A percentile compares a stretch with the other conserved stretches of the same genome.
Conservation (phyloP, 2,329 filamentous ascomycete species). For the Nemania sp. region DNA sequence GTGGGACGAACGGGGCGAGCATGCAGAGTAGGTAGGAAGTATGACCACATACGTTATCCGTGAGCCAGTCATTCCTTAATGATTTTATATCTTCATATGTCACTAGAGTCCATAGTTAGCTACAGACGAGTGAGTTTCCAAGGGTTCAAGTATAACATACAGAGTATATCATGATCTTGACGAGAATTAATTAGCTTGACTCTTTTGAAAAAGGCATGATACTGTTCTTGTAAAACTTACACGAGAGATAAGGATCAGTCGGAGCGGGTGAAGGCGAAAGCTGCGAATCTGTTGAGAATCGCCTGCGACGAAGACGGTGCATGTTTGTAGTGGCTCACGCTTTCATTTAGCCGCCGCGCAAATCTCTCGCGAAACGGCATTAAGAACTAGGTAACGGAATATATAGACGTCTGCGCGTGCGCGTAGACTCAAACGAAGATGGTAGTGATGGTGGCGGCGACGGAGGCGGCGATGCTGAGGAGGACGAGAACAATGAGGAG, state of each 20-base stretch:
- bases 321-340: constrained; percentile 47
- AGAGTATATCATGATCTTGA: constrained; percentile 54
- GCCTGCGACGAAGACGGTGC: constrained; percentile 37
- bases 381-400: constrained; percentile 22
- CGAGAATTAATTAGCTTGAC: constrained; percentile 37
- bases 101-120: constrained; percentile 64
- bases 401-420: background rate
- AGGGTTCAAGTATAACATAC: constrained; percentile 45
- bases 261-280: constrained; percentile 53
- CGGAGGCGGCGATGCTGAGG: no score
- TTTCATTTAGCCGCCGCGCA: constrained; percentile 50
- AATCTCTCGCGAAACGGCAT: constrained; percentile 52
- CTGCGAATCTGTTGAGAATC: constrained; percentile 48
- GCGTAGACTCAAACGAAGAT: background rate
- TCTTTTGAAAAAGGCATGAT: constrained; percentile 14
- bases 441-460: background rate
- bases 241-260: constrained; percentile 59
- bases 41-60: constrained; percentile 81
- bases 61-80: constrained; percentile 93
- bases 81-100: constrained; percentile 90
- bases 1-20: constrained; percentile 1
- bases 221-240: constrained; percentile 52
- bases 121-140: background rate
- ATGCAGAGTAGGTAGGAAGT: constrained; percentile 15
- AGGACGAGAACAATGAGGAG: no score